Percentiles rank a stretch among this genome's conserved stretches.
Conservation (phyloP, 305 asterid genomes). For the Nicotiana rustica region DNA sequence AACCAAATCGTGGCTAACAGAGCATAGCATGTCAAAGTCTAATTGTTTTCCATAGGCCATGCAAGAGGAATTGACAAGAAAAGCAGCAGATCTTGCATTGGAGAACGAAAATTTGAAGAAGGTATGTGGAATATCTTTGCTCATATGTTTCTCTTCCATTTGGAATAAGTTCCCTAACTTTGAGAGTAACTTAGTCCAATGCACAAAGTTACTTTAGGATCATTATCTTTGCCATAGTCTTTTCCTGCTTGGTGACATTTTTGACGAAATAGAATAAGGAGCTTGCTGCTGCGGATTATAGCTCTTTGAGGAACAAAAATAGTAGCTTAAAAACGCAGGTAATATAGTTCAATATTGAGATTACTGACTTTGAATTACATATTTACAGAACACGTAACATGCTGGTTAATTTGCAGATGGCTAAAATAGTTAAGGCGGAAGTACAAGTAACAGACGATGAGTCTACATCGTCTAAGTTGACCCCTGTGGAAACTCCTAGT, state of each 20-base stretch:
- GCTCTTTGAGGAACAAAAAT: constrained; percentile 52
- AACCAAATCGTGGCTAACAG: not conserved
- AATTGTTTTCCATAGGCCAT: constrained; percentile 50
- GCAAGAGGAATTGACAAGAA: constrained; percentile 51
- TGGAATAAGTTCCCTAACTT: not conserved
- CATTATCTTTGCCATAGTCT: not conserved
- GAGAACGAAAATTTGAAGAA: constrained; percentile 64
- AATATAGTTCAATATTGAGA: constrained; percentile 15
- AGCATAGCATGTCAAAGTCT: not conserved
- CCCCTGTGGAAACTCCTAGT: constrained; percentile 34
- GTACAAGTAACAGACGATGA: constrained; percentile 37
- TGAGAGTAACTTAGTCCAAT: not conserved
- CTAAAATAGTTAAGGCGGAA: constrained; percentile 40
- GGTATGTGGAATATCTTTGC: constrained; percentile 43
- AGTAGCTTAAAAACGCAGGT: constrained; percentile 59
- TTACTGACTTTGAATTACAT: not conserved
- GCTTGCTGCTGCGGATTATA: constrained; percentile 50
- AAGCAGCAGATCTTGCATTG: constrained; percentile 49
- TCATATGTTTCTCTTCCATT: not conserved
- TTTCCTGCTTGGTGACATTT: not conserved
- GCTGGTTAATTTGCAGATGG: constrained; percentile 44
- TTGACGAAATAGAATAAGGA: constrained; percentile 55
- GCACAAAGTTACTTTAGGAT: not conserved
- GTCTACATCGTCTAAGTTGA: not conserved
- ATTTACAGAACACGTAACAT: not conserved